Evolutionary conservation across 805 yeast genomes (phyloP).

Genomic region (Hanseniaspora osmophila): DNA sequence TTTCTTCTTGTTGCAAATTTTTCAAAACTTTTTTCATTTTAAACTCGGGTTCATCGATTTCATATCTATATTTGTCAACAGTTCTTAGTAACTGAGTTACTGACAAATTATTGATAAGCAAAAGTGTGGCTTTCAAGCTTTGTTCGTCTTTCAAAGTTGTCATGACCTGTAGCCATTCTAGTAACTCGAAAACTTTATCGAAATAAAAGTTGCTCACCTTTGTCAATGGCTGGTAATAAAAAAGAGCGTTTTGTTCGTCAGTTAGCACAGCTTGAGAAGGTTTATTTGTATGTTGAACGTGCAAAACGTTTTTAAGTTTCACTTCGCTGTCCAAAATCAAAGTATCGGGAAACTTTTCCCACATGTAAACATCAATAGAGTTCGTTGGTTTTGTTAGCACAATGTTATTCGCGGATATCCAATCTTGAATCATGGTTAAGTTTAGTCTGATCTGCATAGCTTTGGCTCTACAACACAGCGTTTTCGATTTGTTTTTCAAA

Average conservation of each 20-base stretch:
- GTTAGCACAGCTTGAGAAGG: conserved; percentile 3
- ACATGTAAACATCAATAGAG: conserved; percentile 23
- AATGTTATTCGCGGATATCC: conserved; percentile 40
- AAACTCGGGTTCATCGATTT: conserved; percentile 61
- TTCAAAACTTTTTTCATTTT: conserved; percentile 24
- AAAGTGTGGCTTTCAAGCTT: conserved; percentile 38
- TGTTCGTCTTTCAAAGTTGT: conserved; percentile 57
- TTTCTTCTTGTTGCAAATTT: conserved; percentile 2
- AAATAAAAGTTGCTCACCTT: conserved; percentile 54
- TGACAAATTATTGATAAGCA: conserved; percentile 42
- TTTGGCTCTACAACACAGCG: conserved; percentile 60
- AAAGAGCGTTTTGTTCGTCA: conserved; percentile 30
- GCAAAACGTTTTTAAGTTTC: conserved; percentile 1
- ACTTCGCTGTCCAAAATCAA: conserved; percentile 15
- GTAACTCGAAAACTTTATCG: conserved; percentile 57
- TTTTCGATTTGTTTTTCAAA: conserved; percentile 39
- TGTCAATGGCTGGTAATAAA: conserved; percentile 51
- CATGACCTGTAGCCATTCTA: conserved; percentile 86
- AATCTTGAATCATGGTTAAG: conserved; percentile 76
- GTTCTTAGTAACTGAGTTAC: conserved; percentile 58
- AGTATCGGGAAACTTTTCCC: conserved; percentile 27
- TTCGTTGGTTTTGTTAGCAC: conserved; percentile 20
- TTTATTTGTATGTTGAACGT: background rate
- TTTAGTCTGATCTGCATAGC: conserved; percentile 87
- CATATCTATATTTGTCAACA: conserved; percentile 68